Conservation (phyloP, 192 early-diverging fungal species). For the Entomortierella parvispora region DNA sequence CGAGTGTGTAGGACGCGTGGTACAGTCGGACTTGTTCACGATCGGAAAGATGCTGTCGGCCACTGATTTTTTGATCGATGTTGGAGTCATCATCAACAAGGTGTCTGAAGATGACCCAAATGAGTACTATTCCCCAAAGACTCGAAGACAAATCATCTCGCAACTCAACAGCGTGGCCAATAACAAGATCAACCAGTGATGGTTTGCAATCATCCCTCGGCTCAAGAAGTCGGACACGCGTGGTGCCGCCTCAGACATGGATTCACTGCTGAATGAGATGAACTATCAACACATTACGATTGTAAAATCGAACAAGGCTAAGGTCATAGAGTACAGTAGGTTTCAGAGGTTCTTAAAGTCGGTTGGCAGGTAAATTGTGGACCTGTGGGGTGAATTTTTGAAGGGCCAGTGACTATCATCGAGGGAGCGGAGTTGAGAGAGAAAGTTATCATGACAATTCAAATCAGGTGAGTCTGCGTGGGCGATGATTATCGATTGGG, state of each 20-base stretch:
- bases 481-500: too few species aligned
- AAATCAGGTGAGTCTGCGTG: too few species aligned
- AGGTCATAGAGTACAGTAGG: neutral
- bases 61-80: neutral
- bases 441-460: too few species aligned
- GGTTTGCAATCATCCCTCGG: neutral
- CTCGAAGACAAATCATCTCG: neutral
- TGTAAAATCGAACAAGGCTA: neutral
- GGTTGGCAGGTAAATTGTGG: too few species aligned
- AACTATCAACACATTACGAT: neutral
- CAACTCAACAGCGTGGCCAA: neutral
- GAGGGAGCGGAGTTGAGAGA: too few species aligned
- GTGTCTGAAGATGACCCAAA: neutral
- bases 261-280: neutral
- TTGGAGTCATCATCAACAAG: slow-evolving; percentile 3
- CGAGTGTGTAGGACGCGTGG: neutral
- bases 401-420: too few species aligned
- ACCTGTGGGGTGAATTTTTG: too few species aligned
- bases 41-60: neutral
- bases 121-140: neutral
- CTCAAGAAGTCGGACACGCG: neutral
- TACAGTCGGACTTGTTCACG: neutral
- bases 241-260: neutral
- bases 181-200: neutral
- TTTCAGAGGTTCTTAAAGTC: neutral